Evolutionary conservation across 2,329 filamentous ascomycete genomes (phyloP), one percentile per base, ranked within the genome.

Genomic region (Zopfia rhizophila): DNA sequence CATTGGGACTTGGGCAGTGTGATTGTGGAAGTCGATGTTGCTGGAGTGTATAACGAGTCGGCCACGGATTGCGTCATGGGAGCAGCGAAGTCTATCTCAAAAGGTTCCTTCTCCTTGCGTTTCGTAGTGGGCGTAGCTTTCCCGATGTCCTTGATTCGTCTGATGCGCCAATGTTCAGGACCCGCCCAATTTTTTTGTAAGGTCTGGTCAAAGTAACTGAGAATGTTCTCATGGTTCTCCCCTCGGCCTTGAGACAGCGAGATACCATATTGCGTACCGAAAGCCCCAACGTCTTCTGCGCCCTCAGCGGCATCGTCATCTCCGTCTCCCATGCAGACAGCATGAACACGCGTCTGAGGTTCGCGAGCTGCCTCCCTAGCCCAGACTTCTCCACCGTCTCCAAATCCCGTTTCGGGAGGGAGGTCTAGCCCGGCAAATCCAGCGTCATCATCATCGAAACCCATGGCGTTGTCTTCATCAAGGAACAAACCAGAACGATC

Each of bases 131-230:
- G 72, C 22, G 75, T 76, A 11, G 82, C 78, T 71, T 92, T 91
- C 61, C 71, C 78, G 11, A 69, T 73, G 44, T 86, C 82, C 61
- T 97, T 97, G 72, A 99, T 94, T 66, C 91, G 91, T 53, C 90
- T 84, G 66, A 99, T 97, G 58, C 93, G 88, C 94, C 94, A 99
- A 73, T 99, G 94, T 70, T 97, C 94, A n/a, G 94, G 93, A 36
- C 91, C 95, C 5, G 89, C 88, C 93, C 94, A 99, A 65, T 97
- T 97, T 81, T 96, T 97, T 68, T 94, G 90, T 30, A 97, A 76
- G 2, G 93, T 92, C 65, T 96, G 91, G 70, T 99, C 94, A 66
- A 99, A 99, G 75, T 97, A 99, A 65, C 90, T 89, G n/a, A 99
- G 81, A 46, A 99, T 96, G 62, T 96, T 93, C 60, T 97, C 91